phyloP scores from a whole-genome alignment of 1,284 basidiomycete genomes.

The Melampsora abietis-canadensis region DNA sequence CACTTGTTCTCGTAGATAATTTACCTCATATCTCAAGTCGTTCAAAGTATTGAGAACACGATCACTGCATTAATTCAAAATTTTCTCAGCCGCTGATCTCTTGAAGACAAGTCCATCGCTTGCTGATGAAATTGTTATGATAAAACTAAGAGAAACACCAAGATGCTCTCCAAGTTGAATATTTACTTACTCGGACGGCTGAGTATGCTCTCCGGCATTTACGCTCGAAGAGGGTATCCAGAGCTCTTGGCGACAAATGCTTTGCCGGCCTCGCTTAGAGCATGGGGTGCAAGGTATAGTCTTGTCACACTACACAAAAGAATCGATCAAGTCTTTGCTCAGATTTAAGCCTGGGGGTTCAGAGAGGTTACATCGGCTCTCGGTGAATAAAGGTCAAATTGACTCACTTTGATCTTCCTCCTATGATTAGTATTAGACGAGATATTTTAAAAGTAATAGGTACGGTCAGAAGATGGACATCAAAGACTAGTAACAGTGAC shows the following conservation, averaged over 20 bases:
- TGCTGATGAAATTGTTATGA: no score
- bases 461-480: not conserved
- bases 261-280: constrained; percentile 4
- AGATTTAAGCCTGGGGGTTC: no score
- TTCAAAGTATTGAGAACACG: not conserved
- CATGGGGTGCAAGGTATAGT: not conserved
- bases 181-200: not conserved
- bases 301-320: not conserved
- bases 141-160: not conserved
- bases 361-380: no score
- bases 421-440: not conserved
- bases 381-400: no score
- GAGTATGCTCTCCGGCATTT: not conserved
- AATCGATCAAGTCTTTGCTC: not conserved
- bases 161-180: not conserved
- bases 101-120: not conserved
- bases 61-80: not conserved
- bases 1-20: not conserved
- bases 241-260: constrained; percentile 5
- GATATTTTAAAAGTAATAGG: not conserved
- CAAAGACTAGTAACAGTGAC: not conserved
- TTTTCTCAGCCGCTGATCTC: not conserved
- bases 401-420: constrained; percentile 7
- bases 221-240: not conserved
- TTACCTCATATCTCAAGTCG: not conserved